Evolutionary conservation across 306 rosid genomes (phyloP), one percentile per base, ranked within the genome.

Genomic region (barrel medic (Medicago truncatula)): DNA sequence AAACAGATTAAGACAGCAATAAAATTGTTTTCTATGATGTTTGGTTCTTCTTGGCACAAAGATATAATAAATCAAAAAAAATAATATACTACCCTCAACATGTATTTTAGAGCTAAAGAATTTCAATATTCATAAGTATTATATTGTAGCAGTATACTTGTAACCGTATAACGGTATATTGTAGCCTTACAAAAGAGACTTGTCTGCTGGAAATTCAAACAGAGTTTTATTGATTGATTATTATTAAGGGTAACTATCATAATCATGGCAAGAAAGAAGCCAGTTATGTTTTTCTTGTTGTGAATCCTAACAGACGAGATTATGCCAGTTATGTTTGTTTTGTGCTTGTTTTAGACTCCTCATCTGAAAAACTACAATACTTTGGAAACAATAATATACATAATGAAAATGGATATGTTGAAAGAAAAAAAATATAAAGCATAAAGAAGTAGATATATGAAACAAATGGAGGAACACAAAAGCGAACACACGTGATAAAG

Each of bases 1-100:
- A 25, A 58, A 49, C 60, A 25, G 50, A 78, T 41, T 63, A 63
- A 71, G 57, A 20, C 12, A 23, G 38, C 16, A 41, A n/a, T 21
- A 25, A 21, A 40, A 6, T 28, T 65, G 13, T 40, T 71, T 52
- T 9, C 38, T 23, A 52, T 23, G 25, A 68, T n/a, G 59, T 49
- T 40, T 34, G 67, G 54, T 67, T 67, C 49, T 67, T 67, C 39
- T 8, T 80, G 46, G 71, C 63, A 40, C 49, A 20, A n/a, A 34
- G 2, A 1, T 25, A 25, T 20, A 65, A 17, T 50, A 50, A 63
- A 11, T 14, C 28, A 25, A 25, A 25, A 2, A 25, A 2, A n/a
- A n/a, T n/a, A n/a, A n/a, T n/a, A n/a, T n/a, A n/a, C n/a, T n/a
- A n/a, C n/a, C n/a, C n/a, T n/a, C n/a, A n/a, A n/a, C n/a, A n/a